A percentile compares a stretch with the other conserved stretches of the same genome.
These are phyloP conservation scores for Eruca vesicaria DNA, from an alignment of 441 rosid genomes.

Conservation along the genomic window DNA sequence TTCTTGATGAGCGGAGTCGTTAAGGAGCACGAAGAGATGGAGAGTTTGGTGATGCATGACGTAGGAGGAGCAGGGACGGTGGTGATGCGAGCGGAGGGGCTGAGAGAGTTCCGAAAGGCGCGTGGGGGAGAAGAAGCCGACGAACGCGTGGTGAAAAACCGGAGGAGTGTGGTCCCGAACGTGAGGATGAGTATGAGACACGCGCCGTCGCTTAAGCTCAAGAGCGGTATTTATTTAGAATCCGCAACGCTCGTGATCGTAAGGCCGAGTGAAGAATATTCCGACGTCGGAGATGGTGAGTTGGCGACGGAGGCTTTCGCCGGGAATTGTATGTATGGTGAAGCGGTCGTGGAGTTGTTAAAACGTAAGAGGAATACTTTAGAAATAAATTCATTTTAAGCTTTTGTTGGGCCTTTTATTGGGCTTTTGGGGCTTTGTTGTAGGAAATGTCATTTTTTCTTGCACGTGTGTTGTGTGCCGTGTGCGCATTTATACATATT, in stretches of 20 bases:
- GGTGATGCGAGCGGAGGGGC: constrained; percentile 17
- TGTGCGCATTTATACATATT: background rate
- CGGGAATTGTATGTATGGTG: constrained; percentile 34
- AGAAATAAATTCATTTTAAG: constrained; percentile 18
- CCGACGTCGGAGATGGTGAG: constrained; percentile 19
- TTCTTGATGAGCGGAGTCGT: constrained; percentile 13
- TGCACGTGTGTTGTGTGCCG: constrained; percentile 20
- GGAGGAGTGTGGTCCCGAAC: constrained; percentile 31
- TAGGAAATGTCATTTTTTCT: background rate
- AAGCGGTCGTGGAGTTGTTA: constrained; percentile 31
- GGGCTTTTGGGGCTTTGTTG: constrained; percentile 17
- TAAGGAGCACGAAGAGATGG: constrained; percentile 28
- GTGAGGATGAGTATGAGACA: constrained; percentile 37
- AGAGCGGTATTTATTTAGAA: constrained; percentile 27
- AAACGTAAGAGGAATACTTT: constrained; percentile 4
- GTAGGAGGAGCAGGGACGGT: constrained; percentile 23
- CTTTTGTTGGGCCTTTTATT: constrained; percentile 5
- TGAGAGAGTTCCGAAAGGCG: constrained; percentile 21
- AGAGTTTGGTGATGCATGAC: constrained; percentile 29
- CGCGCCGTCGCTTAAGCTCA: constrained; percentile 28
- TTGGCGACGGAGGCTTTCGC: constrained; percentile 33
- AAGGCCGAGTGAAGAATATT: background rate
- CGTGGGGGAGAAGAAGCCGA: constrained; percentile 7
- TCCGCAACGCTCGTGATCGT: constrained; percentile 30
- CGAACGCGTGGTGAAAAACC: constrained; percentile 10